Percentiles rank a stretch among this genome's conserved stretches.
Conservation (phyloP, 768 basidiomycete species). For the Clathrus columnatus region DNA sequence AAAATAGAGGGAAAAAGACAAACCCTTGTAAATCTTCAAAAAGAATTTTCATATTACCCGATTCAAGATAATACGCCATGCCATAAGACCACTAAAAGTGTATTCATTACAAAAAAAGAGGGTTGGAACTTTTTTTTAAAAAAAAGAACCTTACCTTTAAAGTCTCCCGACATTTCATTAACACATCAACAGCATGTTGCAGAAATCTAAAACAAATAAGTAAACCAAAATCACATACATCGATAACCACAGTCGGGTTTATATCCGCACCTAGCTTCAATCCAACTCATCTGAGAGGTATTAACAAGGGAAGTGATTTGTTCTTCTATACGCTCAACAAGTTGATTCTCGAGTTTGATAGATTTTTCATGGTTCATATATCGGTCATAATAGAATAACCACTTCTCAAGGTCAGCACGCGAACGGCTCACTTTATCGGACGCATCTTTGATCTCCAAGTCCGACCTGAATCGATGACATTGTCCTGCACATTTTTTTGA, state of each 20-base stretch:
- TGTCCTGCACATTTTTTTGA: constrained; percentile 13
- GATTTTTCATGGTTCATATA: constrained; percentile 15
- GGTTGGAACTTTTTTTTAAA: neutral
- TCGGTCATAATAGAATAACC: constrained; percentile 15
- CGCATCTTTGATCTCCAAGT: neutral
- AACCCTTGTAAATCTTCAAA: constrained; percentile 16
- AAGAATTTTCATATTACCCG: constrained; percentile 13
- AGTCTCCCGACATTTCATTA: constrained; percentile 12
- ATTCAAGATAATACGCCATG: constrained; percentile 12
- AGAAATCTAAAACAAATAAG: constrained; percentile 7
- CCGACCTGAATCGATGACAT: constrained; percentile 11
- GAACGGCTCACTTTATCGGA: constrained; percentile 3
- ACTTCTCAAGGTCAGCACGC: constrained; percentile 11
- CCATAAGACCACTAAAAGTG: constrained; percentile 12
- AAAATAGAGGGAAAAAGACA: neutral
- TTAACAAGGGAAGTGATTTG: constrained; percentile 14
- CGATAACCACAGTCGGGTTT: neutral
- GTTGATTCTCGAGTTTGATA: constrained; percentile 9
- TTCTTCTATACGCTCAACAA: constrained; percentile 10
- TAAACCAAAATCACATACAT: neutral
- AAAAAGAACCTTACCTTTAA: constrained; percentile 10
- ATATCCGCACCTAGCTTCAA: constrained; percentile 8
- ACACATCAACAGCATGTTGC: constrained; percentile 14
- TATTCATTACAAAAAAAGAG: neutral
- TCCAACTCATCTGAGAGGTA: constrained; percentile 11